phyloP scores from a whole-genome alignment of 768 basidiomycete genomes.

The Leucogyrophana mollusca region DNA sequence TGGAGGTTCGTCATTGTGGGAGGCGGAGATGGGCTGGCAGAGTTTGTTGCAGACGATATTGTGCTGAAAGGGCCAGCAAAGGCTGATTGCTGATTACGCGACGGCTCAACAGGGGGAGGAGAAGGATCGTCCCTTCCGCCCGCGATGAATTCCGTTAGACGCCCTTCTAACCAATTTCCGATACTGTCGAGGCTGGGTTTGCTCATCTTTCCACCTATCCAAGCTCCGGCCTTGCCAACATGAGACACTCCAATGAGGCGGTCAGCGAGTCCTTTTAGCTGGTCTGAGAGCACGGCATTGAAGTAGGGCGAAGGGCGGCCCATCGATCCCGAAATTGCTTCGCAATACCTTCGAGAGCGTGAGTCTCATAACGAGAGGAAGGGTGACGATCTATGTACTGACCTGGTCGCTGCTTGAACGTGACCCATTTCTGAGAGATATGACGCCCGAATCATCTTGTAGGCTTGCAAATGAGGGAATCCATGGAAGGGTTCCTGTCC shows the following conservation, averaged over 20 bases:
- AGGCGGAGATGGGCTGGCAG: conserved; percentile 75
- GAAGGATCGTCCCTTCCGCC: conserved; percentile 70
- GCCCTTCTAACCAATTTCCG: conserved; percentile 88
- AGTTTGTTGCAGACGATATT: conserved; percentile 79
- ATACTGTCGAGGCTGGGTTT: conserved; percentile 92
- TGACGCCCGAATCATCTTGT: conserved; percentile 76
- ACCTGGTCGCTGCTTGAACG: conserved; percentile 75
- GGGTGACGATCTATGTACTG: too few species aligned
- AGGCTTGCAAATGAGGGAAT: conserved; percentile 83
- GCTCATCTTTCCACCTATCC: conserved; percentile 83
- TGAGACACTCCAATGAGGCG: conserved; percentile 72
- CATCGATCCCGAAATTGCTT: conserved; percentile 76
- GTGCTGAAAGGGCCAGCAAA: conserved; percentile 86
- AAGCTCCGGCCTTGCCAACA: conserved; percentile 75
- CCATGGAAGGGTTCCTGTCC: conserved; percentile 87
- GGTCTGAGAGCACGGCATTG: conserved; percentile 63
- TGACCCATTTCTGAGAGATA: conserved; percentile 82
- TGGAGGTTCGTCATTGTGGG: conserved; percentile 46
- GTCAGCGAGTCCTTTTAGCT: conserved; percentile 76
- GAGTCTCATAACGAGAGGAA: too few species aligned
- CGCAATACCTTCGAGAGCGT: conserved; percentile 73
- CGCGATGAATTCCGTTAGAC: conserved; percentile 92
- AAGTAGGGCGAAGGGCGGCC: conserved; percentile 64
- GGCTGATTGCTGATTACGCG: conserved; percentile 37
- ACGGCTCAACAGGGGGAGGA: conserved; percentile 33